Evolutionary conservation across 2,329 filamentous ascomycete species (phyloP).

Genomic region (Aspergillus melleus): DNA sequence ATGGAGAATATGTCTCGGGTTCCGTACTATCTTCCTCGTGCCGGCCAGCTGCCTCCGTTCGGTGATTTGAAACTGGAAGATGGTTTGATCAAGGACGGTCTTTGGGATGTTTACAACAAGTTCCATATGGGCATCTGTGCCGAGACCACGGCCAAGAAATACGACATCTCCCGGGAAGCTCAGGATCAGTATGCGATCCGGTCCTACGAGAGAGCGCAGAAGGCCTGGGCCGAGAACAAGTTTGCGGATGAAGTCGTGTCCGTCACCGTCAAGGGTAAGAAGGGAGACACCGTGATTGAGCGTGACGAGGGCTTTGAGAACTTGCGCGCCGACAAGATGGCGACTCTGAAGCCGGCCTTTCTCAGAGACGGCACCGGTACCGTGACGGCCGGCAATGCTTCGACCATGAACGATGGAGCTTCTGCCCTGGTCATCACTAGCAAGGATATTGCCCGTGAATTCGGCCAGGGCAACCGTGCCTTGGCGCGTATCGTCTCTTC

Average conservation of each 20-base stretch:
- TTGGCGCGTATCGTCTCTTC: constrained; percentile 83
- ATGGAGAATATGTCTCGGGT: constrained; percentile 98
- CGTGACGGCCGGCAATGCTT: constrained; percentile 92
- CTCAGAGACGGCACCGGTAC: constrained; percentile 81
- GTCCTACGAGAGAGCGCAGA: constrained; percentile 86
- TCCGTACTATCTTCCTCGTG: constrained; percentile 83
- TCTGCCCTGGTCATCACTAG: constrained; percentile 84
- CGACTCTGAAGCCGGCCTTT: constrained; percentile 87
- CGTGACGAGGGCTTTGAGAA: constrained; percentile 89
- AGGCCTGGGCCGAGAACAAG: constrained; percentile 77
- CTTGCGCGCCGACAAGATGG: constrained; percentile 81
- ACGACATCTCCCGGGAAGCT: constrained; percentile 74
- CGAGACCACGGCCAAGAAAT: constrained; percentile 89
- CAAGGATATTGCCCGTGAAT: constrained; percentile 76
- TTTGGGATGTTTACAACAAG: constrained; percentile 95
- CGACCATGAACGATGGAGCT: constrained; percentile 91
- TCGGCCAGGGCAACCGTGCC: constrained; percentile 73
- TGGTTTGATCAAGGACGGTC: constrained; percentile 87
- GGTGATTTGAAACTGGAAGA: constrained; percentile 87
- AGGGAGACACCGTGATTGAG: constrained; percentile 76
- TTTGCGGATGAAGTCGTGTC: constrained; percentile 90
- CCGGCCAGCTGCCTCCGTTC: constrained; percentile 80
- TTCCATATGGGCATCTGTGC: constrained; percentile 98
- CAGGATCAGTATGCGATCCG: constrained; percentile 90
- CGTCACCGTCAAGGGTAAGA: constrained; percentile 79